Base-by-base conservation (phyloP, 2,329 filamentous ascomycete species). In the Blastomyces percursus region DNA sequence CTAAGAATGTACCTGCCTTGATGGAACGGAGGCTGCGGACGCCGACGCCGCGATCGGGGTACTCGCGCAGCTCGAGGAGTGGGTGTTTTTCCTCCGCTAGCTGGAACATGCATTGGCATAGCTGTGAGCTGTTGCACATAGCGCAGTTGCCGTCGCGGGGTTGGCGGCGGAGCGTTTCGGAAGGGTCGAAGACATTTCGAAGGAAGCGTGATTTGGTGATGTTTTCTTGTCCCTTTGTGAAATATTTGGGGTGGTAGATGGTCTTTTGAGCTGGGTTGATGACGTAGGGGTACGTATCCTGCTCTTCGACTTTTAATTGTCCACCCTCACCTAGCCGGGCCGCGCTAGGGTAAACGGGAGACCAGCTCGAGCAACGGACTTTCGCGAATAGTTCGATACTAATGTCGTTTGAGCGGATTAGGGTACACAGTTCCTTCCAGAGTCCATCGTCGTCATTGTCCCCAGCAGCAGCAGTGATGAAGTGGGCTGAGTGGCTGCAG, bases 31-130 rank as follows among this genome's bases (percentile, higher is more conserved):
- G 67, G 7, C 68, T 62, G 7, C 73, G 71, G 9, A 74, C 67
- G 1, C 73, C 73, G n/a, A 70, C 64, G 19, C 73, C 72, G n/a
- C 64, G 71, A 9, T 65, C 4, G 3, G 51, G 66, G 54, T 71
- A 72, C 35, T 74, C 67, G 30, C 67, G 61, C 1, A 75, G 65
- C 58, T 76, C 73, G n/a, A 73, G 65, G 12, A 74, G 61, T 2
- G 67, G 65, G 48, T 64, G 65, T 8, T 9, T 24, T 9, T 42
- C 32, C 9, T 65, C 9, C 19, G 35, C 19, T 9, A 38, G 62
- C 2, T 52, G 44, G 11, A 69, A 8, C 2, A 21, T 21, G 60
- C 71, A 74, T 2, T 61, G n/a, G 61, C 72, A 74, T 9, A 32
- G 27, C 3, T 59, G 40, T 3, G 3, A 3, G 7, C 64, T 62